These are phyloP conservation scores for Sporothrix euskadiensis DNA, from an alignment of 2,329 filamentous ascomycete species.

Conservation along the genomic window DNA sequence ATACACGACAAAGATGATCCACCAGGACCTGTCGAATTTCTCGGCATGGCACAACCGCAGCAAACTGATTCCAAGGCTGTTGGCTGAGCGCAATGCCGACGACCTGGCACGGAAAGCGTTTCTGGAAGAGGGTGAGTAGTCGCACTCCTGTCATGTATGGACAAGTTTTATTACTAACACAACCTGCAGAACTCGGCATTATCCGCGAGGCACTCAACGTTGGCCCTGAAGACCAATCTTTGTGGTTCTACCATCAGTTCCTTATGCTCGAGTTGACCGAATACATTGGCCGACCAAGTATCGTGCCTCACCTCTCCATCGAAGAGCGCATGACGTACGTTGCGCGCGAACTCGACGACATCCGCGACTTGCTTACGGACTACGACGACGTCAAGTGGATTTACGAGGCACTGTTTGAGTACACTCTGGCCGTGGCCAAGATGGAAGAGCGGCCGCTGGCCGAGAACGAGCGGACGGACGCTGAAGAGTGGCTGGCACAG, in stretches of 20 bases:
- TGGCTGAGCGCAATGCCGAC: constrained; percentile 69
- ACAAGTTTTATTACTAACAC: background rate
- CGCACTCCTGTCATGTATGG: too few relatives aligned
- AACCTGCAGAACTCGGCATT: constrained; percentile 65
- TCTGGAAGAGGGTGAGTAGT: constrained; percentile 64
- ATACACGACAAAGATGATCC: constrained; percentile 89
- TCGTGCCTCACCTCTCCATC: constrained; percentile 63
- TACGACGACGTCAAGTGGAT: constrained; percentile 73
- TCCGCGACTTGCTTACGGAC: constrained; percentile 64
- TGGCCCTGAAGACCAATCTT: constrained; percentile 89
- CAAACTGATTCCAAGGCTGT: constrained; percentile 74
- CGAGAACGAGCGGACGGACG: constrained; percentile 46
- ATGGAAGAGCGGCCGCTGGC: constrained; percentile 50
- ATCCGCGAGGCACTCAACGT: constrained; percentile 80
- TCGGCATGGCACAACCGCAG: constrained; percentile 94
- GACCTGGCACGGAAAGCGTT: constrained; percentile 64
- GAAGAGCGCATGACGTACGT: constrained; percentile 67
- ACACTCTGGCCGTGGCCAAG: constrained; percentile 61
- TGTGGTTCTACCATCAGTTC: constrained; percentile 97
- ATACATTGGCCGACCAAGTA: constrained; percentile 52
- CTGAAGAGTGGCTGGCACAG: constrained; percentile 61
- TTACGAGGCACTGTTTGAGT: constrained; percentile 81
- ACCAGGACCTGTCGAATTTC: constrained; percentile 86
- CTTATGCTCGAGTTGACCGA: constrained; percentile 69
- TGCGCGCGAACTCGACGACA: constrained; percentile 68